Percentiles rank a stretch among this genome's conserved stretches.
Evolutionary conservation across 441 rosid genomes (phyloP).

Genomic region (Gossypium laxum): DNA sequence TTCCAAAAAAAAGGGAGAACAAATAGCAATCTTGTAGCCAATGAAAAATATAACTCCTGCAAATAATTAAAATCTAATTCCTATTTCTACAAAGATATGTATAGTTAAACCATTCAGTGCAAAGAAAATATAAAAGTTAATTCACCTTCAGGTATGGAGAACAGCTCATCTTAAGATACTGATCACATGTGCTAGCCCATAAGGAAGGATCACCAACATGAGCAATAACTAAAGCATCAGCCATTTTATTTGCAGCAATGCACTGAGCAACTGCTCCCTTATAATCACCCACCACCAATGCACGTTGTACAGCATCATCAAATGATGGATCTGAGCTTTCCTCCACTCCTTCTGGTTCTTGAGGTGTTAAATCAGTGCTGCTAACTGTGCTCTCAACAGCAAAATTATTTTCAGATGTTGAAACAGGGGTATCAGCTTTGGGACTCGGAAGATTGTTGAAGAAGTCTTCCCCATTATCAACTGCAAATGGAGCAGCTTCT

Average conservation of each 20-base stretch:
- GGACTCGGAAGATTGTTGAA: constrained; percentile 96
- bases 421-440: constrained; percentile 67
- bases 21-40: background rate
- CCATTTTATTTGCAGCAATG: constrained; percentile 70
- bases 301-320: constrained; percentile 81
- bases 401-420: constrained; percentile 36
- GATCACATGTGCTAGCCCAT: constrained; percentile 87
- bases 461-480: constrained; percentile 95
- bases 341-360: constrained; percentile 42
- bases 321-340: constrained; percentile 68
- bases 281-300: constrained; percentile 92
- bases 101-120: background rate
- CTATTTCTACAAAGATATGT: background rate
- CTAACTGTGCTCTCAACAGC: constrained; percentile 30
- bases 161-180: constrained; percentile 58
- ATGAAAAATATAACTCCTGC: background rate
- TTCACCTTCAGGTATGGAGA: constrained; percentile 85
- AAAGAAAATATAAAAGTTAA: background rate
- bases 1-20: background rate
- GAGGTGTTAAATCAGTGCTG: constrained; percentile 30
- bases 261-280: constrained; percentile 89
- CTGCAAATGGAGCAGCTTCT: constrained; percentile 39
- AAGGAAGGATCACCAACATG: constrained; percentile 85
- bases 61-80: background rate
- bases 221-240: constrained; percentile 97